phyloP scores from a whole-genome alignment of 176 grass and related monocot species.

The Avena atlantica region DNA sequence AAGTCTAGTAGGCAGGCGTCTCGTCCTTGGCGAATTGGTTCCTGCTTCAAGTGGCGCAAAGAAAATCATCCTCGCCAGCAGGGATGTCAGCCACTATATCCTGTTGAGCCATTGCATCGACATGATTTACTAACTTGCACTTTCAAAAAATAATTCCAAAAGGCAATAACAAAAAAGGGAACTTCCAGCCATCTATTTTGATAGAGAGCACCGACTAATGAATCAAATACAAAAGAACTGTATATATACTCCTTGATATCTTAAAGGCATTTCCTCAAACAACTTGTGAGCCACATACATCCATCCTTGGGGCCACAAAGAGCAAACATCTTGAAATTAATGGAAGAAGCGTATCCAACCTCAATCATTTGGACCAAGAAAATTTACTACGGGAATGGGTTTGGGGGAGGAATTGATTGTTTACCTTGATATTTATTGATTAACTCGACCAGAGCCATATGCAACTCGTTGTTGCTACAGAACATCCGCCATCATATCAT shows the following conservation, averaged over 20 bases:
- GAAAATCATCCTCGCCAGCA: too few species aligned
- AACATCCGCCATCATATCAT: neutral
- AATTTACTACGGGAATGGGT: neutral
- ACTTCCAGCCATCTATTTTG: neutral
- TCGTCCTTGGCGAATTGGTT: too few species aligned
- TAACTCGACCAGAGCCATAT: neutral
- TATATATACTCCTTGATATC: neutral
- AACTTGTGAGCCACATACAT: neutral
- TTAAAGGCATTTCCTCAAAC: neutral
- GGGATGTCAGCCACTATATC: neutral
- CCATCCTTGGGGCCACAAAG: neutral
- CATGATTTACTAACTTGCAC: neutral
- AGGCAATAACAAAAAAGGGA: neutral
- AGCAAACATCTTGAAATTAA: neutral
- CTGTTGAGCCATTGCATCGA: neutral
- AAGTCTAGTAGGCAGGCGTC: neutral
- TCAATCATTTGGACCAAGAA: neutral
- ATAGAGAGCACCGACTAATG: too few species aligned
- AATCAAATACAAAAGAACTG: too few species aligned
- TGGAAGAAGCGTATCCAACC: neutral
- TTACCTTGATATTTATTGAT: neutral
- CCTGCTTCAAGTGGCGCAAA: too few species aligned
- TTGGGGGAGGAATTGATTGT: neutral
- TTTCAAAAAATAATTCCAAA: neutral
- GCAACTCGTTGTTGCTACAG: too few species aligned